Base-by-base conservation (phyloP, 2,329 filamentous ascomycete species). In the Tolypocladium pustulatum region DNA sequence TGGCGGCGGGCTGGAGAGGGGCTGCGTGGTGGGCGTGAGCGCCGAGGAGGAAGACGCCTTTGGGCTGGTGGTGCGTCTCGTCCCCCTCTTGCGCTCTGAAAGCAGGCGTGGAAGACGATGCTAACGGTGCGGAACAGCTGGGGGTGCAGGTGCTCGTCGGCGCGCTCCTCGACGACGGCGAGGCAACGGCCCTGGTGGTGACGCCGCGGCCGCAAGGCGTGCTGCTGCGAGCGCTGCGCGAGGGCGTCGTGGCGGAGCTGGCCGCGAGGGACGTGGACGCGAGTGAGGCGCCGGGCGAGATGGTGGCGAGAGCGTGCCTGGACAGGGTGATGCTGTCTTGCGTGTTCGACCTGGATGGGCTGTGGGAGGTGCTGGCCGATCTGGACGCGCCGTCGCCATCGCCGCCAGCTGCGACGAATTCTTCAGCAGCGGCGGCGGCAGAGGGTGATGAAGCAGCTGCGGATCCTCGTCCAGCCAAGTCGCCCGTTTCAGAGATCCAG, bases 271-370 rank as follows among this genome's bases (percentile, higher is more conserved):
- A 63, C 63, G 8, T 54, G 63, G 5, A 61, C 61, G 2, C 66
- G 60, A 54, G 57, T 36, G 9, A 66, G 25, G 57, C 22, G 49
- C 30, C 2, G 8, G 51, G 3, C 4, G 30, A 40, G 40, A 1
- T 65, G 37, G 64, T 74, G 32, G 65, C 75, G 34, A 72, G 67
- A 56, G 63, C 65, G 3, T 75, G 72, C 59, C 69, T 87, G 4
- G 78, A 80, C 53, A 72, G 73, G 53, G 77, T 85, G 4, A 75
- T 78, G 37, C 73, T 86, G 34, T 80, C 81, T 30, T 74, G 80
- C 30, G 76, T 86, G 1, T 86, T 86, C 62, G 82, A 85, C 60
- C 63, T 83, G 13, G 76, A 84, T 53, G 84, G 84, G 0, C 63
- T 86, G 22, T 78, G 75, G 75, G 81, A 86, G 66, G 81, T 81